Conservation (phyloP, 305 asterid species). For the Solanum hybrid region DNA sequence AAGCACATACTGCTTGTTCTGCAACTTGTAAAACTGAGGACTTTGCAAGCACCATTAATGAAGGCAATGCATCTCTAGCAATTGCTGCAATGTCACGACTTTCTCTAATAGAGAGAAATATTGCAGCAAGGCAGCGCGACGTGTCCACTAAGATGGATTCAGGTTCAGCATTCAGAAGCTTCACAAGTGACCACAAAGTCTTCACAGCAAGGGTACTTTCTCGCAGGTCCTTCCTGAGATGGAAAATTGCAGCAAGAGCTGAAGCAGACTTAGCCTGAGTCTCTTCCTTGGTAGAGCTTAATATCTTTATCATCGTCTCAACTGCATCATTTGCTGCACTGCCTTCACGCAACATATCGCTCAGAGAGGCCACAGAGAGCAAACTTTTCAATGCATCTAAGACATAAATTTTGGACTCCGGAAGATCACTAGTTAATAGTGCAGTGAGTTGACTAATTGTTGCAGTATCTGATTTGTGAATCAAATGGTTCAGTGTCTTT, state of each 20-base stretch:
- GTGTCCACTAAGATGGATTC: conserved; percentile 62
- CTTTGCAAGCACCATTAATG: conserved; percentile 64
- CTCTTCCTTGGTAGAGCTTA: conserved; percentile 78
- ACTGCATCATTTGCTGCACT: conserved; percentile 98
- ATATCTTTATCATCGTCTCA: conserved; percentile 83
- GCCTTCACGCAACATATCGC: conserved; percentile 85
- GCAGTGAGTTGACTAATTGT: conserved; percentile 99
- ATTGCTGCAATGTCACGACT: conserved; percentile 76
- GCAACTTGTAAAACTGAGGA: conserved; percentile 67
- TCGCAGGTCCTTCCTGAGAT: conserved; percentile 86
- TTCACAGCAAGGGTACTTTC: conserved; percentile 67
- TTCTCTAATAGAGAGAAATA: conserved; percentile 83
- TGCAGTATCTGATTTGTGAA: conserved; percentile 97
- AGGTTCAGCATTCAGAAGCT: conserved; percentile 64
- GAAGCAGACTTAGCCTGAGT: conserved; percentile 90
- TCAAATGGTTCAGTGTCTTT: conserved; percentile 91
- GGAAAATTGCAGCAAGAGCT: conserved; percentile 84
- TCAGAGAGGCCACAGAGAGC: conserved; percentile 83
- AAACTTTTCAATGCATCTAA: conserved; percentile 85
- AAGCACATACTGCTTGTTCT: conserved; percentile 95
- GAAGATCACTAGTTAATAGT: conserved; percentile 79
- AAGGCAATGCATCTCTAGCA: conserved; percentile 68
- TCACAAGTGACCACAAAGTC: conserved; percentile 57
- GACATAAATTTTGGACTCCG: conserved; percentile 92
- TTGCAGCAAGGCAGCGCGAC: conserved; percentile 76